Percentiles rank a stretch among this genome's conserved stretches.
These are phyloP conservation scores for Fusarium humuli DNA, from an alignment of 2,329 filamentous ascomycete species.

Conservation along the genomic window DNA sequence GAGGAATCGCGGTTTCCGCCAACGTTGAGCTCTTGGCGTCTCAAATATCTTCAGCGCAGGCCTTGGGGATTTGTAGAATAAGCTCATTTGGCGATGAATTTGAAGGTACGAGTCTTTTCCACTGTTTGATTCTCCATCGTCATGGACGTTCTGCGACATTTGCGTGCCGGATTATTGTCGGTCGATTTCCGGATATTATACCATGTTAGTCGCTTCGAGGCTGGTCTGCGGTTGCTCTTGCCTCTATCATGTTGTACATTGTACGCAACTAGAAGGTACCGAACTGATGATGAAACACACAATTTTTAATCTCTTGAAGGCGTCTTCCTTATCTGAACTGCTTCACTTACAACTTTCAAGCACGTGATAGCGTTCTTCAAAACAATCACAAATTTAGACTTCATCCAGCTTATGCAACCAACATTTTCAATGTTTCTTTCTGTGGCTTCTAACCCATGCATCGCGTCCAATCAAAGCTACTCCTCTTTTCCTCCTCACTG, in stretches of 20 bases:
- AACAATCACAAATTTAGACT: neutral
- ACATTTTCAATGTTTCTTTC: neutral
- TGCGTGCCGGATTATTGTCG: slow-evolving; percentile 8
- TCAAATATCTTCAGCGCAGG: neutral
- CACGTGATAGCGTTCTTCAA: neutral
- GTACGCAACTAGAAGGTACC: slow-evolving; percentile 21
- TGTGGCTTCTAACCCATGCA: neutral
- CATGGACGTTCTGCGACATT: neutral
- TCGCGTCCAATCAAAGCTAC: slow-evolving; percentile 23
- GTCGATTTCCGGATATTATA: slow-evolving; percentile 6
- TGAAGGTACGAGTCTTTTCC: neutral
- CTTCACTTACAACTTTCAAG: neutral
- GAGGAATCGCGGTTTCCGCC: slow-evolving; percentile 10
- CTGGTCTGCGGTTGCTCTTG: slow-evolving; percentile 1
- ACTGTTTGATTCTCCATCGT: neutral
- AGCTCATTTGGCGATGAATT: neutral
- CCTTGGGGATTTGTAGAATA: neutral
- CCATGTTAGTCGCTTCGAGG: slow-evolving; percentile 2
- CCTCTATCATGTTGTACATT: neutral
- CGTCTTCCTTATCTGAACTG: slow-evolving; percentile 10
- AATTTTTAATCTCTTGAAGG: neutral
- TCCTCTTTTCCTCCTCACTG: slow-evolving; percentile 24
- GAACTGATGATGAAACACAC: neutral
- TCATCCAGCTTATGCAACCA: neutral
- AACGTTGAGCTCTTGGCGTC: neutral